Conservation (phyloP, 306 rosid genomes). For the Cicer chorassanicum region DNA sequence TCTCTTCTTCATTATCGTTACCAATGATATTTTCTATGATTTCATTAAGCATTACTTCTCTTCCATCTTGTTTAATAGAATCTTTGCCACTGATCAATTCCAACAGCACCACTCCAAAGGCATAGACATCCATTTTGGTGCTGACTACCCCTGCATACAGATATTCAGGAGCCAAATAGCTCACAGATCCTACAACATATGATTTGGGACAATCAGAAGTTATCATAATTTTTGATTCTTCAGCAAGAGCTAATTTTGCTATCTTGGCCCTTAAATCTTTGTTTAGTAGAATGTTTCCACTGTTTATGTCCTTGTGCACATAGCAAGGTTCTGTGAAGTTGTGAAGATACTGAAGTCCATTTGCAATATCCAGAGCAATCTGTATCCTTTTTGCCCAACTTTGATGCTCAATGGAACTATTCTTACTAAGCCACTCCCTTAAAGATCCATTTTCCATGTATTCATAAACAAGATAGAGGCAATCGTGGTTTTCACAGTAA, state of each 20-base stretch:
- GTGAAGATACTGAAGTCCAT: slow-evolving; percentile 86
- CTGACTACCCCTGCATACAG: neutral
- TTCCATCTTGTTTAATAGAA: slow-evolving; percentile 54
- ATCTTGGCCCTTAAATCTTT: slow-evolving; percentile 64
- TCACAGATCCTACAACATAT: slow-evolving; percentile 8
- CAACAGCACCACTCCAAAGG: slow-evolving; percentile 66
- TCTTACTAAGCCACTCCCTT: slow-evolving; percentile 65
- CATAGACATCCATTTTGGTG: slow-evolving; percentile 63
- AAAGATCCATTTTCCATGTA: slow-evolving; percentile 74
- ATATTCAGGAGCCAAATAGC: slow-evolving; percentile 22
- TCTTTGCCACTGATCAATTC: slow-evolving; percentile 66
- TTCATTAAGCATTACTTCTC: slow-evolving; percentile 52
- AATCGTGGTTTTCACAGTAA: slow-evolving; percentile 51
- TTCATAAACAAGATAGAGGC: slow-evolving; percentile 63
- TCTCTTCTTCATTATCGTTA: slow-evolving; percentile 46
- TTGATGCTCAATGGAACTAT: slow-evolving; percentile 40
- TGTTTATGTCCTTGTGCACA: slow-evolving; percentile 64
- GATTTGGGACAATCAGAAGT: slow-evolving; percentile 42
- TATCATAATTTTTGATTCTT: slow-evolving; percentile 45
- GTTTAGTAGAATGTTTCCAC: slow-evolving; percentile 62
- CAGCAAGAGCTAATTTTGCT: slow-evolving; percentile 64
- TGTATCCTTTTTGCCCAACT: slow-evolving; percentile 65
- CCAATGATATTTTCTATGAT: slow-evolving; percentile 41
- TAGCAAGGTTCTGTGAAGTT: slow-evolving; percentile 71
- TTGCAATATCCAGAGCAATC: slow-evolving; percentile 80